Conservation (phyloP, 2,329 filamentous ascomycete genomes). For the Aplosporella prunicola region DNA sequence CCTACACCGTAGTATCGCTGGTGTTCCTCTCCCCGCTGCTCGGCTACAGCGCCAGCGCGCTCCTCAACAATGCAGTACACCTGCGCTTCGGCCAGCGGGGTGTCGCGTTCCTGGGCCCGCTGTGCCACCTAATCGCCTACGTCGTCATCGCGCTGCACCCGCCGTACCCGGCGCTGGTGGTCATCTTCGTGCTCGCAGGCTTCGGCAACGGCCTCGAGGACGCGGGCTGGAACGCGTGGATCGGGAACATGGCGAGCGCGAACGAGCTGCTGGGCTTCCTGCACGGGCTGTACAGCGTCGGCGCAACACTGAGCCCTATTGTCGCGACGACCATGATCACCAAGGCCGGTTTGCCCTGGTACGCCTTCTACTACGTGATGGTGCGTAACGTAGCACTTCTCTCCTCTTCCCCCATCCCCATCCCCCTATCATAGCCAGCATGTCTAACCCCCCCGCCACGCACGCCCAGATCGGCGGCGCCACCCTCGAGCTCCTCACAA, state of each 20-base stretch:
- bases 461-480: constrained; percentile 48
- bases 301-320: constrained; percentile 59
- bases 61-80: constrained; percentile 57
- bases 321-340: constrained; percentile 66
- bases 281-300: constrained; percentile 63
- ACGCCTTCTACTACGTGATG: constrained; percentile 68
- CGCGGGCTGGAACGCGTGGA: constrained; percentile 52
- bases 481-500: constrained; percentile 45
- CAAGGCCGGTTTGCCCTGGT: constrained; percentile 55
- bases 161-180: constrained; percentile 56
- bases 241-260: constrained; percentile 62
- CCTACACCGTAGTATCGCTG: constrained; percentile 55
- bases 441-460: neutral
- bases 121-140: constrained; percentile 56
- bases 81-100: constrained; percentile 59
- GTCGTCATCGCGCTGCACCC: constrained; percentile 57
- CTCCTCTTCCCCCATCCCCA: neutral
- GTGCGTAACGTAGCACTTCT: constrained; percentile 33
- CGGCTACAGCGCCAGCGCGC: constrained; percentile 54
- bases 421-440: neutral
- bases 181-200: constrained; percentile 56
- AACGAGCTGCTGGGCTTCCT: constrained; percentile 67
- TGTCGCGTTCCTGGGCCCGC: constrained; percentile 55
- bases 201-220: constrained; percentile 64
- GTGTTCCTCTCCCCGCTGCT: constrained; percentile 58